Percentiles rank a stretch among this genome's conserved stretches.
Evolutionary conservation across 768 basidiomycete genomes (phyloP).

Genomic region (Termitomyces sp.): DNA sequence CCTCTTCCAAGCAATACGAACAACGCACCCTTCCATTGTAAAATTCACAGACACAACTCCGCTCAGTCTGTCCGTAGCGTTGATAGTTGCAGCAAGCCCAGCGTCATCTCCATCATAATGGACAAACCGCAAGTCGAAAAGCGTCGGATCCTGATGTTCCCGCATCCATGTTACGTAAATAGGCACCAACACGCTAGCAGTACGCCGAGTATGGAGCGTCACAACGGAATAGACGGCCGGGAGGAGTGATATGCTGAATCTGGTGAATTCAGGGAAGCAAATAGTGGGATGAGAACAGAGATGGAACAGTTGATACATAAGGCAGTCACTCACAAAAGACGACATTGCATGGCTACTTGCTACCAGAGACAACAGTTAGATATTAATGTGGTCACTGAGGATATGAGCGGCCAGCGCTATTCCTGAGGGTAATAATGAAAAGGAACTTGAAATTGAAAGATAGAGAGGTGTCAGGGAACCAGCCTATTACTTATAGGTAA

Average conservation of each 20-base stretch:
- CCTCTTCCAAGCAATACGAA: neutral
- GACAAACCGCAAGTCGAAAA: constrained; percentile 7
- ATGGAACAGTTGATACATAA: neutral
- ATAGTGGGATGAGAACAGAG: neutral
- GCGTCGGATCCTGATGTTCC: neutral
- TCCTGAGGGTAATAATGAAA: neutral
- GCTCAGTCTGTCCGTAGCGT: neutral
- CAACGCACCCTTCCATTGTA: neutral
- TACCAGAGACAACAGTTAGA: constrained; percentile 4
- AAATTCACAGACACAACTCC: constrained; percentile 1
- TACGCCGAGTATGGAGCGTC: neutral
- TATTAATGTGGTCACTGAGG: neutral
- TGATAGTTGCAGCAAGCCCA: neutral
- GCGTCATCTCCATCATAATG: neutral
- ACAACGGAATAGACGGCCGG: neutral
- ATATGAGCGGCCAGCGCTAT: constrained; percentile 9
- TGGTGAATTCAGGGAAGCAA: neutral
- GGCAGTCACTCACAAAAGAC: constrained; percentile 2
- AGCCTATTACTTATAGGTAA: neutral
- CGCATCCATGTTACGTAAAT: constrained; percentile 3
- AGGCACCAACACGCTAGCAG: neutral
- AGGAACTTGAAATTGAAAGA: neutral
- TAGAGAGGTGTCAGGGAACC: constrained; percentile 1
- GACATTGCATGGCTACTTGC: constrained; percentile 7
- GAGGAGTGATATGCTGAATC: neutral